Conservation (phyloP, 2,329 filamentous ascomycete genomes). For the Phaeoacremonium minimum region DNA sequence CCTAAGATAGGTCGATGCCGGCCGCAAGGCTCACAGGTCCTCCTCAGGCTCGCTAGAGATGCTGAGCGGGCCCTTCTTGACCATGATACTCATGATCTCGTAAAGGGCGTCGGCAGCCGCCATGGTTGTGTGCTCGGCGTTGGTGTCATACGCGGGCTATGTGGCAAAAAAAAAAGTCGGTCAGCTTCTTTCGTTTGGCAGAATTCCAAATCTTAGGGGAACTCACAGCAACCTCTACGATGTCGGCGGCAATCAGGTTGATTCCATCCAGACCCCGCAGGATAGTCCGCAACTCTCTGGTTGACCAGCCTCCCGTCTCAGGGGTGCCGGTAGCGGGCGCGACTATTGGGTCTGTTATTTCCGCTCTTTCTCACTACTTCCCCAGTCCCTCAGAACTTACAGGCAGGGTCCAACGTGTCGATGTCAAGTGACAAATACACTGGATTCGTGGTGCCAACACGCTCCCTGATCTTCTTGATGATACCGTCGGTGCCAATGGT, state of each 20-base stretch:
- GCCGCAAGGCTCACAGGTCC: constrained; percentile 10
- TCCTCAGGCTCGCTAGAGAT: constrained; percentile 8
- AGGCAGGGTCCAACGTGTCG: constrained; percentile 81
- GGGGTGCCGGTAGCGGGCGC: constrained; percentile 72
- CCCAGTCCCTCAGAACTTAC: constrained; percentile 30
- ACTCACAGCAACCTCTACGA: constrained; percentile 64
- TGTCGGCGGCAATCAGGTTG: constrained; percentile 66
- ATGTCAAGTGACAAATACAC: constrained; percentile 86
- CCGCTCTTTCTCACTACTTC: neutral
- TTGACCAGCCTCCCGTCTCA: constrained; percentile 73
- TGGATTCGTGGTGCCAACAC: constrained; percentile 69
- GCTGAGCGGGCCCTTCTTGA: constrained; percentile 62
- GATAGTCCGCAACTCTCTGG: constrained; percentile 68
- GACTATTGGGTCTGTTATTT: constrained; percentile 31
- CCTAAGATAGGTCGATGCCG: too few relatives aligned
- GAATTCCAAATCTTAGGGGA: too few relatives aligned
- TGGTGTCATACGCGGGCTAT: constrained; percentile 68
- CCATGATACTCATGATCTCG: constrained; percentile 79
- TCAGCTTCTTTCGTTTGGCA: neutral
- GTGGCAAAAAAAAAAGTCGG: neutral
- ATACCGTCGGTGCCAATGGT: constrained; percentile 61
- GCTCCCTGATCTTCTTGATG: constrained; percentile 70
- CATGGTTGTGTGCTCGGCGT: constrained; percentile 71
- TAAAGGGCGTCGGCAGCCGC: constrained; percentile 67
- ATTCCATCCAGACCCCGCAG: constrained; percentile 64